Percentiles rank a stretch among this genome's conserved stretches.
phyloP scores from a whole-genome alignment of 73 alveolate species.

The Paramecium pentaurelia region DNA sequence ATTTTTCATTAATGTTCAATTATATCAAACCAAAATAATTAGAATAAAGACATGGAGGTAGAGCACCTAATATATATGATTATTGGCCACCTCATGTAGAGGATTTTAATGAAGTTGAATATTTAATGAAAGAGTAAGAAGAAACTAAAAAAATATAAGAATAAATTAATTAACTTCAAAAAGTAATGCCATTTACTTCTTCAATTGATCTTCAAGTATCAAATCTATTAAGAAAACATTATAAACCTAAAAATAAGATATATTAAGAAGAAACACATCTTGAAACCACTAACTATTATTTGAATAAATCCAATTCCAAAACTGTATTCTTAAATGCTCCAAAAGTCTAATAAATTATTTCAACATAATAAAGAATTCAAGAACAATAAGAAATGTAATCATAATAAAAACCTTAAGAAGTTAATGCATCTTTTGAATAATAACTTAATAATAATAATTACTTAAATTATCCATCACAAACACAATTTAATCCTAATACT shows the following conservation, averaged over 20 bases:
- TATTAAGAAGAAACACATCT: constrained; percentile 15
- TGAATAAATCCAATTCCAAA: background rate
- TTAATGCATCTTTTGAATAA: background rate
- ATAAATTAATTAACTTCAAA: background rate
- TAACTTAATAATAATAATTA: background rate
- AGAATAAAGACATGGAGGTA: background rate
- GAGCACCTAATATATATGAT: background rate
- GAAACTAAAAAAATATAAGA: background rate
- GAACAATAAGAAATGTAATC: background rate
- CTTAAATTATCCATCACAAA: background rate
- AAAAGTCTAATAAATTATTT: background rate
- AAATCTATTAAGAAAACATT: background rate
- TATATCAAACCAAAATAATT: background rate
- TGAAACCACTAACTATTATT: background rate
- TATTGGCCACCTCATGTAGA: constrained; percentile 35
- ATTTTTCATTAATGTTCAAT: background rate
- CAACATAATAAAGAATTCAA: background rate
- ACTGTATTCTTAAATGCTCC: background rate
- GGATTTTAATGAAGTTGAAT: background rate
- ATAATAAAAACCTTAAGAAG: background rate
- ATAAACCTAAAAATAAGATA: constrained; percentile 7
- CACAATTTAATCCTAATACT: background rate
- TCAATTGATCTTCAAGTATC: background rate
- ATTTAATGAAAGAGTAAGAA: background rate
- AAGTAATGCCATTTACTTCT: background rate